Conservation (phyloP, 1,284 basidiomycete species). For the Apiotrichum mycotoxinovorans region DNA sequence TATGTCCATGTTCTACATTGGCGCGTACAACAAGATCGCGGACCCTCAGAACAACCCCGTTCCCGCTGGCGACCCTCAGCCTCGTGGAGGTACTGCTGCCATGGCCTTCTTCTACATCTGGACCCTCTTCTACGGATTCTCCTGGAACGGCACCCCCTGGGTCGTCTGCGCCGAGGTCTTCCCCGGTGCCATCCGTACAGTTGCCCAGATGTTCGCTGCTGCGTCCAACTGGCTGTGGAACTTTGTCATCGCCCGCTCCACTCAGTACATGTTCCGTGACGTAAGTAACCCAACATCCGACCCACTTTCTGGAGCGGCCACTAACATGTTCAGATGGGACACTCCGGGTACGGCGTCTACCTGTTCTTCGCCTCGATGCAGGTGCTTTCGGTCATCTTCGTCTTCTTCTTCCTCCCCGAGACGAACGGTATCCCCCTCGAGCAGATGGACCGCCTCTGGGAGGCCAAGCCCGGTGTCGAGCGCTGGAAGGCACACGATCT, state of each 20-base stretch:
- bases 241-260: slow-evolving; percentile 35
- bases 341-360: slow-evolving; percentile 42
- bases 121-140: slow-evolving; percentile 37
- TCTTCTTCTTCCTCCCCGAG: slow-evolving; percentile 22
- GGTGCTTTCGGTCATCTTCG: slow-evolving; percentile 31
- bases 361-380: slow-evolving; percentile 47
- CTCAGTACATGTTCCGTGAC: slow-evolving; percentile 32
- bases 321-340: background rate
- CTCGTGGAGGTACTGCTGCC: slow-evolving; percentile 31
- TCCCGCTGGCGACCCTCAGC: slow-evolving; percentile 9
- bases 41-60: slow-evolving; percentile 12
- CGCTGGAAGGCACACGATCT: slow-evolving; percentile 10
- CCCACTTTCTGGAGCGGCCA: too few species aligned
- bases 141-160: slow-evolving; percentile 44
- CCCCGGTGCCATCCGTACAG: slow-evolving; percentile 43
- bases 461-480: slow-evolving; percentile 12
- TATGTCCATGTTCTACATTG: slow-evolving; percentile 31
- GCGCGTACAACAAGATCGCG: slow-evolving; percentile 33
- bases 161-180: slow-evolving; percentile 47
- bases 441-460: slow-evolving; percentile 26
- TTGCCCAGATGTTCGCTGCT: slow-evolving; percentile 41
- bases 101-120: slow-evolving; percentile 47
- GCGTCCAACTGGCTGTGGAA: slow-evolving; percentile 47
- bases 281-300: background rate
- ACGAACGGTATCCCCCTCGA: slow-evolving; percentile 18